These are phyloP conservation scores for Dendrobium catenatum DNA, from an alignment of 106 monocot species.

Conservation along the genomic window DNA sequence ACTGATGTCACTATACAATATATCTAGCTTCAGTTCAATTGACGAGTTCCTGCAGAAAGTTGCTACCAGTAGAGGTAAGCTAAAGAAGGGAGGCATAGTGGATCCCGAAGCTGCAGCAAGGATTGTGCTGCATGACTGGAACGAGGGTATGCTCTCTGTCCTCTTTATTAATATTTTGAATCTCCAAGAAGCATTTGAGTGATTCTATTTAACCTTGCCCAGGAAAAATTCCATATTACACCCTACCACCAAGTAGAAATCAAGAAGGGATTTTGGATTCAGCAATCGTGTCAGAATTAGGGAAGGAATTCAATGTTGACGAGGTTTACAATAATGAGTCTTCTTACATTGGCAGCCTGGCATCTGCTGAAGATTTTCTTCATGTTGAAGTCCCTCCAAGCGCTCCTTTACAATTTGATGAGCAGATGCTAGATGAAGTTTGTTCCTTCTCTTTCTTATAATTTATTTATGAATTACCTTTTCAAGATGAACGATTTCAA, in stretches of 20 bases:
- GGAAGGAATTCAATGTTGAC: constrained; percentile 84
- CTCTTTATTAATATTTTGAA: background rate
- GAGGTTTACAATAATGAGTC: constrained; percentile 74
- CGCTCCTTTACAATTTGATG: constrained; percentile 46
- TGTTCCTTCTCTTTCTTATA: background rate
- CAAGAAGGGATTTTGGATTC: constrained; percentile 27
- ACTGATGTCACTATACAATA: constrained; percentile 75
- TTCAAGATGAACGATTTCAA: background rate
- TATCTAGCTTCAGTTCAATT: constrained; percentile 58
- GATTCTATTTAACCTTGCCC: constrained; percentile 1
- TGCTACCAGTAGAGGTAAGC: constrained; percentile 73
- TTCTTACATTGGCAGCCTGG: constrained; percentile 70
- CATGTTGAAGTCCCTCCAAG: constrained; percentile 75
- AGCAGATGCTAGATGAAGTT: constrained; percentile 70
- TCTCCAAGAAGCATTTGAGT: background rate
- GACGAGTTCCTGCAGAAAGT: constrained; percentile 94
- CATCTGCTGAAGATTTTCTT: constrained; percentile 56
- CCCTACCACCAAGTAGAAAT: constrained; percentile 59
- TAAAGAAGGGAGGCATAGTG: constrained; percentile 89
- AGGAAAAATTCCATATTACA: constrained; percentile 96
- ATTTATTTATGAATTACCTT: background rate
- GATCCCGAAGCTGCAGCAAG: constrained; percentile 87
- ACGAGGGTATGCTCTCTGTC: constrained; percentile 57
- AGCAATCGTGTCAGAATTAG: constrained; percentile 61
- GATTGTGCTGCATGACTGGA: constrained; percentile 97